These are phyloP conservation scores for Chrysoporthe cubensis DNA, from an alignment of 2,329 filamentous ascomycete species.

Conservation along the genomic window DNA sequence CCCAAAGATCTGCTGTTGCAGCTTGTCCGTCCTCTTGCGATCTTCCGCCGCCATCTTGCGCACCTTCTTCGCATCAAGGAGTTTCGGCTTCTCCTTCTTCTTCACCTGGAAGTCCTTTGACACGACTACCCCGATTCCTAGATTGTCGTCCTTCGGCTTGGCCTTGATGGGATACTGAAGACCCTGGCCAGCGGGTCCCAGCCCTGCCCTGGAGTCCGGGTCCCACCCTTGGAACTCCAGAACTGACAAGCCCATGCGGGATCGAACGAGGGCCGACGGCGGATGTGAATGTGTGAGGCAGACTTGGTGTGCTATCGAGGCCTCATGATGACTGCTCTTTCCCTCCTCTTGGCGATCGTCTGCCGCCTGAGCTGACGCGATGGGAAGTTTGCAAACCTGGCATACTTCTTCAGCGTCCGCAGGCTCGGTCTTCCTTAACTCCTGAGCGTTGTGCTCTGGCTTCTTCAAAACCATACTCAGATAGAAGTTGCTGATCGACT, in stretches of 20 bases:
- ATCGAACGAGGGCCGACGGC: slow-evolving; percentile 72
- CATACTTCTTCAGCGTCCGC: slow-evolving; percentile 43
- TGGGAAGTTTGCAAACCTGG: slow-evolving; percentile 63
- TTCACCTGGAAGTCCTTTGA: slow-evolving; percentile 46
- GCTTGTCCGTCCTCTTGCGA: slow-evolving; percentile 62
- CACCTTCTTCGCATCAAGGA: slow-evolving; percentile 72
- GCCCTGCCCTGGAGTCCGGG: slow-evolving; percentile 70
- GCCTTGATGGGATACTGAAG: slow-evolving; percentile 76
- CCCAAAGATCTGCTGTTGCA: slow-evolving; percentile 74
- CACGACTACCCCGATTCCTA: slow-evolving; percentile 68
- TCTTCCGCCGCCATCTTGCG: slow-evolving; percentile 65
- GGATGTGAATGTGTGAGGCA: slow-evolving; percentile 71
- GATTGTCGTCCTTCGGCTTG: slow-evolving; percentile 71
- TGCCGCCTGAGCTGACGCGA: slow-evolving; percentile 36
- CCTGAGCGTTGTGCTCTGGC: slow-evolving; percentile 22
- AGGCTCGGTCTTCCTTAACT: slow-evolving; percentile 30
- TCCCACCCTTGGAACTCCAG: slow-evolving; percentile 74
- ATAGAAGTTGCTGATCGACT: slow-evolving; percentile 62
- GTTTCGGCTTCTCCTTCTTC: slow-evolving; percentile 50
- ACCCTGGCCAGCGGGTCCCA: slow-evolving; percentile 73
- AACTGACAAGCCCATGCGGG: slow-evolving; percentile 69
- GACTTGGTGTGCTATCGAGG: slow-evolving; percentile 72
- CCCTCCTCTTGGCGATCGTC: slow-evolving; percentile 32
- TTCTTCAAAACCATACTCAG: slow-evolving; percentile 66
- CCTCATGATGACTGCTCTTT: slow-evolving; percentile 51